phyloP scores from a whole-genome alignment of 2,329 filamentous ascomycete genomes.

The Endothia cerciana region DNA sequence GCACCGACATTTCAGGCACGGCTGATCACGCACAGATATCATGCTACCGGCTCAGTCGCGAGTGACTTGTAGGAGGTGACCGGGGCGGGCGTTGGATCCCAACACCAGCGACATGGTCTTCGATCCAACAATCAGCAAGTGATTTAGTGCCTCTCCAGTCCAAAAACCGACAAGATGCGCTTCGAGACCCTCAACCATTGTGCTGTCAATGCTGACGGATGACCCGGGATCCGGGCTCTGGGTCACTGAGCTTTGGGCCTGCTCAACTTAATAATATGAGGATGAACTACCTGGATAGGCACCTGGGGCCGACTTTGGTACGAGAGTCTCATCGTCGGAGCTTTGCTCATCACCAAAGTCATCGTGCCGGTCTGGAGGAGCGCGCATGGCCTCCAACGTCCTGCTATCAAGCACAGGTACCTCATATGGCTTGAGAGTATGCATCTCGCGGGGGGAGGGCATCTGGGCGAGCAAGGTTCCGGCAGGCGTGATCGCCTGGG shows the following conservation, averaged over 20 bases:
- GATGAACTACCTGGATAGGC: conserved; percentile 25
- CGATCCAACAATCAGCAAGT: background rate
- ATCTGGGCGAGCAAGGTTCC: conserved; percentile 76
- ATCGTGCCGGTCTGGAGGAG: conserved; percentile 52
- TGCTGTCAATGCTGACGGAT: too few relatives aligned
- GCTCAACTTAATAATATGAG: conserved; percentile 29
- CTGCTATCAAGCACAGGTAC: conserved; percentile 68
- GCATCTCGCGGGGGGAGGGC: conserved; percentile 87
- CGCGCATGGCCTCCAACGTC: conserved; percentile 64
- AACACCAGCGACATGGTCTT: background rate
- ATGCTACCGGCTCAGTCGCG: too few relatives aligned
- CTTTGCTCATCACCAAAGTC: conserved; percentile 42
- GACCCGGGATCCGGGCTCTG: background rate
- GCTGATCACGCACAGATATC: background rate
- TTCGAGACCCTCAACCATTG: background rate
- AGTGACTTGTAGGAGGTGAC: too few relatives aligned
- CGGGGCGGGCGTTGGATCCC: too few relatives aligned
- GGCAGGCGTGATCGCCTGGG: conserved; percentile 73
- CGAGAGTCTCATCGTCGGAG: conserved; percentile 50
- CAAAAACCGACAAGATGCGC: background rate
- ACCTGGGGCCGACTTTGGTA: conserved; percentile 20
- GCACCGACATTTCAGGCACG: background rate
- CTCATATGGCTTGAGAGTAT: conserved; percentile 69
- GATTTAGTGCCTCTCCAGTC: background rate
- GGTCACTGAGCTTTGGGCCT: background rate